phyloP scores from a whole-genome alignment of 495 filamentous ascomycete species.

The Trichodelitschia bisporula region DNA sequence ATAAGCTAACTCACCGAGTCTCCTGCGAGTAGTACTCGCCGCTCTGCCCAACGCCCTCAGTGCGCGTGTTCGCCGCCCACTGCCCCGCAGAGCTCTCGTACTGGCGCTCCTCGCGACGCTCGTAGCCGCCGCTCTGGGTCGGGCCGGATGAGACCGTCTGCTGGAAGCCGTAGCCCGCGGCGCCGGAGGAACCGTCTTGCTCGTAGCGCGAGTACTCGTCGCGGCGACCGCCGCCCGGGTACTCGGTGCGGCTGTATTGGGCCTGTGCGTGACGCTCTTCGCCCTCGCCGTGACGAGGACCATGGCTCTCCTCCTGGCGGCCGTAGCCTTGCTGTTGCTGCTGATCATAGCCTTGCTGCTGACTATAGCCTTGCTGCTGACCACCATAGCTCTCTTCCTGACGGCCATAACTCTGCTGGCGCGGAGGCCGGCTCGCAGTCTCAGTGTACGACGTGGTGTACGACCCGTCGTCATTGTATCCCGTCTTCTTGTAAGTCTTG shows the following conservation, averaged over 20 bases:
- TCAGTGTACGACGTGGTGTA: constrained; percentile 20
- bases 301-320: no score
- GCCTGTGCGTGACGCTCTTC: constrained; percentile 23
- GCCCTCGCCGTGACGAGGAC: no score
- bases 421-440: constrained; percentile 17
- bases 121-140: constrained; percentile 9
- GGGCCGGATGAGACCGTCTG: constrained; percentile 6
- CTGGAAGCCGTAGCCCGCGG: constrained; percentile 10
- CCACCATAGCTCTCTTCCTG: constrained; percentile 1
- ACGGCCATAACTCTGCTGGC: constrained; percentile 7
- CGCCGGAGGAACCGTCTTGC: constrained; percentile 8
- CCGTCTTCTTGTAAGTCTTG: constrained; percentile 16
- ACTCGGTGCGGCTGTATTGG: constrained; percentile 19
- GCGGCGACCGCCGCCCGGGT: constrained; percentile 19
- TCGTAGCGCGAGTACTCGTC: constrained; percentile 19
- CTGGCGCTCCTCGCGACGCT: constrained; percentile 9
- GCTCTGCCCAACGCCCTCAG: constrained; percentile 7
- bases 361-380: no score
- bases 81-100: constrained; percentile 9
- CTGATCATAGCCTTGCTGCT: no score
- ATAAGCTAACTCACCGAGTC: constrained; percentile 6
- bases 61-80: constrained; percentile 8
- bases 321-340: no score
- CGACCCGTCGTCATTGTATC: constrained; percentile 16
- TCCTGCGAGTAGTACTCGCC: constrained; percentile 11